Evolutionary conservation across 768 basidiomycete species (phyloP).

Genomic region (Mycena belliarum): DNA sequence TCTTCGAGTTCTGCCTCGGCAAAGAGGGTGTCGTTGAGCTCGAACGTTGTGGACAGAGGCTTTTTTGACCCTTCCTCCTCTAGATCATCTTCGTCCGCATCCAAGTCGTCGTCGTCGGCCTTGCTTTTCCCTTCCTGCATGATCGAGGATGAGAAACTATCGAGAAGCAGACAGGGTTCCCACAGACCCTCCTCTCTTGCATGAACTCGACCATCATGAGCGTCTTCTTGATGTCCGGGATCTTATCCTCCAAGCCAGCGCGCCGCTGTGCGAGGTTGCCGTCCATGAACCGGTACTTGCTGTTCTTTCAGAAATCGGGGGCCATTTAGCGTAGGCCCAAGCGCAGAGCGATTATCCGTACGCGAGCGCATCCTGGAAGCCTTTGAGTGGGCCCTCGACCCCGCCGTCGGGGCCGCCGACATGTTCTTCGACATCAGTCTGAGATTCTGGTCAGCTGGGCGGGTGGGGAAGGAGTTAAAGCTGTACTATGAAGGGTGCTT

Average conservation of each 20-base stretch:
- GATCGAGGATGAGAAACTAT: slow-evolving; percentile 2
- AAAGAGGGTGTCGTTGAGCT: slow-evolving; percentile 93
- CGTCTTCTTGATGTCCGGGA: slow-evolving; percentile 94
- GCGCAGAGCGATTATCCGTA: slow-evolving; percentile 43
- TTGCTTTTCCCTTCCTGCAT: slow-evolving; percentile 62
- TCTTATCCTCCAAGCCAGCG: slow-evolving; percentile 85
- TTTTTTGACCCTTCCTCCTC: slow-evolving; percentile 54
- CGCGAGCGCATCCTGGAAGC: slow-evolving; percentile 93
- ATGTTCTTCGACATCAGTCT: slow-evolving; percentile 89
- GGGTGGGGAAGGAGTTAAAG: background rate
- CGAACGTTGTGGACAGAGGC: slow-evolving; percentile 83
- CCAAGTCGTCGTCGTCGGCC: slow-evolving; percentile 48
- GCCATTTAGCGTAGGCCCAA: slow-evolving; percentile 19
- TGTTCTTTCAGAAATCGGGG: slow-evolving; percentile 46
- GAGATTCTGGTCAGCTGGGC: slow-evolving; percentile 7
- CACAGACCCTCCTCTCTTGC: slow-evolving; percentile 65
- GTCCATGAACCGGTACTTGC: slow-evolving; percentile 99
- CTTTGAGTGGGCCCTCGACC: slow-evolving; percentile 74
- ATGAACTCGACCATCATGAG: slow-evolving; percentile 86
- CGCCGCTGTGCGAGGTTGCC: slow-evolving; percentile 77
- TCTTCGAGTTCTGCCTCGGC: slow-evolving; percentile 89
- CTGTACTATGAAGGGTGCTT: slow-evolving; percentile 91
- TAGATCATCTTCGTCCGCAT: slow-evolving; percentile 35
- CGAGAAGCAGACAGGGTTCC: background rate
- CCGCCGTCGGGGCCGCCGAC: slow-evolving; percentile 77